Evolutionary conservation across 2,329 filamentous ascomycete genomes (phyloP).

Genomic region (Geosmithia flava): DNA sequence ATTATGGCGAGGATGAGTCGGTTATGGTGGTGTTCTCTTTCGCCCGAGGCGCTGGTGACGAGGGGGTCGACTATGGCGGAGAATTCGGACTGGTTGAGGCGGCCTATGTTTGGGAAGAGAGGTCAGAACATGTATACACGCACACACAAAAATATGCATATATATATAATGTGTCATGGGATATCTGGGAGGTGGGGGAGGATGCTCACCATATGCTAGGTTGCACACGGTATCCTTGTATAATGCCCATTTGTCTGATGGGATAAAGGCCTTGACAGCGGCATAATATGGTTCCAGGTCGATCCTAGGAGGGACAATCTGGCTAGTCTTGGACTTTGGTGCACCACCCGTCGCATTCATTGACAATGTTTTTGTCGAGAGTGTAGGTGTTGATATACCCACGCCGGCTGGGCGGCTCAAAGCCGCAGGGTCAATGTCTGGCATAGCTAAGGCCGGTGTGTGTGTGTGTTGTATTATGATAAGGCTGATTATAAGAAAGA

Average conservation of each 20-base stretch:
- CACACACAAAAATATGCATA: not conserved
- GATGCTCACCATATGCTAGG: constrained; percentile 45
- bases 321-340: constrained; percentile 44
- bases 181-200: no score
- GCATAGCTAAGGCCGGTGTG: constrained; percentile 30
- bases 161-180: no score
- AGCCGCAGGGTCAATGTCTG: constrained; percentile 59
- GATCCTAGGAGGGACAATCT: constrained; percentile 53
- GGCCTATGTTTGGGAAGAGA: constrained; percentile 32
- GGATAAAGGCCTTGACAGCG: constrained; percentile 45
- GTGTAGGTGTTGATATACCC: constrained; percentile 44
- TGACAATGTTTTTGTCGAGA: constrained; percentile 44
- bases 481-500: not conserved
- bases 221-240: constrained; percentile 53
- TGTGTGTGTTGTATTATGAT: not conserved
- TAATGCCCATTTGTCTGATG: constrained; percentile 46
- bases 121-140: not conserved
- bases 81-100: constrained; percentile 50
- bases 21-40: constrained; percentile 54
- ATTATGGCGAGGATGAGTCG: constrained; percentile 55
- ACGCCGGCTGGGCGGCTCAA: constrained; percentile 45
- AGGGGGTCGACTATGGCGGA: constrained; percentile 47
- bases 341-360: constrained; percentile 34
- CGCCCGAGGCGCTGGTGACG: constrained; percentile 41
- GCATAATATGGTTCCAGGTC: constrained; percentile 55